Evolutionary conservation across 2,329 filamentous ascomycete genomes (phyloP), one percentile per base, ranked within the genome.

Genomic region (Ophiocordyceps sinensis): DNA sequence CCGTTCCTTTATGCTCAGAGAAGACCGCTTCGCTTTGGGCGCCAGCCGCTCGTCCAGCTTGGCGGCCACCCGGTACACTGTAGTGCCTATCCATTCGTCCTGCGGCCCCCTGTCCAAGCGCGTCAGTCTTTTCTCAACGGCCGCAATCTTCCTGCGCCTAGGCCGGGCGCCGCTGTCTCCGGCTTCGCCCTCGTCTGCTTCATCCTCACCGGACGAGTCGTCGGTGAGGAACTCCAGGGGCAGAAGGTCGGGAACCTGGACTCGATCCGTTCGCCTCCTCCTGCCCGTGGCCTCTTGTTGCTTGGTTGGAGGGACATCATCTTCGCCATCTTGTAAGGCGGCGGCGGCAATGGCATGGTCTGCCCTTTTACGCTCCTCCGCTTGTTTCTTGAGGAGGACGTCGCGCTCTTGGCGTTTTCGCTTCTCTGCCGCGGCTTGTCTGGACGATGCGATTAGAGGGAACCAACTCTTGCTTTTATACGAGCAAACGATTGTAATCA

Each of bases 331-430:
- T 4, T 44, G 48, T 13, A 51, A 47, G 4, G 45, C 50, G 1
- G 53, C 45, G 5, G 49, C 46, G 6, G 49, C 47, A 29, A 55
- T 49, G n/a, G 47, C 46, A 28, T 52, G 50, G 17, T 48, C 50
- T 17, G 52, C 45, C 49, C 53, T 52, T 52, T 70, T 73, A 45
- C 70, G 67, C 51, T 64, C 60, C 44, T 64, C 60, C 3, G 73
- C 72, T 55, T 77, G 73, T 41, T 70, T 60, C 54, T 73, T 75
- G 51, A 76, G 64, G 21, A 68, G 61, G 19, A 62, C 60, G 51
- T 75, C 71, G 42, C 68, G 66, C 53, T 72, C 65, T 51, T 73
- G 68, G 30, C 73, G 69, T 57, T 73, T 77, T 41, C 65, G 63
- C 56, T 73, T 77, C 46, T 68, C 58, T 6, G 60, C 61, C 11